These are phyloP conservation scores for Coelastrella sp. DNA, from an alignment of 139 green algal genomes.

Conservation along the genomic window DNA sequence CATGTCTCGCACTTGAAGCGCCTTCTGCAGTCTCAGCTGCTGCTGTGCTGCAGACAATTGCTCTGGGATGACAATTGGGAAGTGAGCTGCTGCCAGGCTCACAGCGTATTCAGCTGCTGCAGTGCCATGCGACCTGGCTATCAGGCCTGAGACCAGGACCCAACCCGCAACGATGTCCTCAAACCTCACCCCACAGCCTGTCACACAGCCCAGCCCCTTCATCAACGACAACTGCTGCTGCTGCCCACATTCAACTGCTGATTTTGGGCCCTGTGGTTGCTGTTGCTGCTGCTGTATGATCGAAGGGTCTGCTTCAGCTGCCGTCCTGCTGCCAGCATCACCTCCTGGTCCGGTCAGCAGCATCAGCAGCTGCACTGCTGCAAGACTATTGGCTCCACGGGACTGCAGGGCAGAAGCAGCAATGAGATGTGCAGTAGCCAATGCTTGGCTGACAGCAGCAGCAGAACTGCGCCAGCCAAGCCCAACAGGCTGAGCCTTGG, in stretches of 20 bases:
- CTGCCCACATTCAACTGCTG: background rate
- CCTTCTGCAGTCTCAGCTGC: background rate
- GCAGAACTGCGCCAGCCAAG: background rate
- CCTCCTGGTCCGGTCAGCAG: conserved; percentile 27
- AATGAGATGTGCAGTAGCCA: conserved; percentile 26
- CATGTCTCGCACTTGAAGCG: background rate
- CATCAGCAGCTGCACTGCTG: conserved; percentile 22
- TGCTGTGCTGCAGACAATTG: conserved; percentile 35
- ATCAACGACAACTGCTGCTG: background rate
- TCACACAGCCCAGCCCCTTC: background rate
- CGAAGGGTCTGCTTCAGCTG: background rate
- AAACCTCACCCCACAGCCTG: conserved; percentile 24
- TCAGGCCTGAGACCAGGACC: background rate
- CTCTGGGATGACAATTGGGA: background rate
- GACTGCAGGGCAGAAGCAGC: conserved; percentile 12
- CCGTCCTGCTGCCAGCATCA: background rate
- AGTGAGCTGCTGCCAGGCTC: background rate
- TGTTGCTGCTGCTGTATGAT: background rate
- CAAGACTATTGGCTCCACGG: conserved; percentile 7
- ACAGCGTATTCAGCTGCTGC: background rate
- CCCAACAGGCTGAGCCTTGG: conserved; percentile 14
- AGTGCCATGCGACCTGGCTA: background rate
- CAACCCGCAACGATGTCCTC: conserved; percentile 13
- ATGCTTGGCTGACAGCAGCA: conserved; percentile 21
- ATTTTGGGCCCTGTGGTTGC: background rate